Base-by-base conservation (phyloP, 73 alveolate genomes). In the Paramecium sexaurelia region DNA sequence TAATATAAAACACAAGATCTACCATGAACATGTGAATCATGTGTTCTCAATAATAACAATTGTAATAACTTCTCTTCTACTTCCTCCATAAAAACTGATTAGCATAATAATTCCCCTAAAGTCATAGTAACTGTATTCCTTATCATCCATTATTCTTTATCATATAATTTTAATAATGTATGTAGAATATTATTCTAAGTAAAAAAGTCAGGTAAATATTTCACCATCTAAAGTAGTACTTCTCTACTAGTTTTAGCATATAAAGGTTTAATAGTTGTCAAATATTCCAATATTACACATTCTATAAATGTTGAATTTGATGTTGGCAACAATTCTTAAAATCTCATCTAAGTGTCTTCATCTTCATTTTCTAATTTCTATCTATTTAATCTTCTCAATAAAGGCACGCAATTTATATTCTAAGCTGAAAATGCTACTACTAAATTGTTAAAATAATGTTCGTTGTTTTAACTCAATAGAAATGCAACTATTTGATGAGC, bases 11-110 rank as follows among this genome's bases (percentile, higher is more conserved):
- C 87, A 73, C 87, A 73, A 0, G 87, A 73, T 73, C 87, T 73
- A 13, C 57, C 87, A 73, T 73, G 87, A 13, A 73, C 87, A 37
- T 73, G 55, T 32, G 55, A 37, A 73, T 73, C 87, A 73, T 73
- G 66, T n/a, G 36, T 35, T 73, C 87, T 73, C 29, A 29, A 32
- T 20, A 73, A 29, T 73, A 73, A 73, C 3, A 73, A 35, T 35
- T 73, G 10, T 15, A 37, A 13, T 35, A 73, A 13, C 11, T 20
- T 35, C 17, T 73, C 45, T n/a, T 35, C 36, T 1, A 73, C 55
- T 32, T 73, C 87, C 10, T 73, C 87, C 32, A 20, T 20, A 27
- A 73, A 37, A 13, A 29, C 32, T 29, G 87, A 37, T 35, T 35
- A 32, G 13, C 33, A 13, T 73, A 73, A 33, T 33, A 37, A 24